phyloP scores from a whole-genome alignment of 176 grass and related monocot species.

The Puccinellia tenuiflora region DNA sequence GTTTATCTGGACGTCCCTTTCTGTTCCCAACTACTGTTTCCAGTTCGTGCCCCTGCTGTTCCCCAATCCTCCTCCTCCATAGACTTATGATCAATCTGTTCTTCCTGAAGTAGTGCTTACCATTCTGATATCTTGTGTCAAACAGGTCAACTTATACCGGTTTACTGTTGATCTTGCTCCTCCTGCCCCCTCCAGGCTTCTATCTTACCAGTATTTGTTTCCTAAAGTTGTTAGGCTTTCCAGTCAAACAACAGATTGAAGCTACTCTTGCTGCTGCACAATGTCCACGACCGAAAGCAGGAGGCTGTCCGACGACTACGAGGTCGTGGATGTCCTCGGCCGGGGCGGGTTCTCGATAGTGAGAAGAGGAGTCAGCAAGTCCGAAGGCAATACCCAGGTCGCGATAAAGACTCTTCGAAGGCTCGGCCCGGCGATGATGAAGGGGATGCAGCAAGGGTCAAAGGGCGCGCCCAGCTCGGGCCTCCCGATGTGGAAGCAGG shows the following conservation, averaged over 20 bases:
- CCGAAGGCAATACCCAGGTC: constrained; percentile 31
- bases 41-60: constrained; percentile 18
- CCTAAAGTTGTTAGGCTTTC: not conserved
- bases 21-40: constrained; percentile 29
- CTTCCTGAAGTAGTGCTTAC: not conserved
- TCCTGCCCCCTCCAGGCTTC: not conserved
- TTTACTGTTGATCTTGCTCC: not conserved
- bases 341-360: constrained; percentile 64
- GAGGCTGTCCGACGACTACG: constrained; percentile 52
- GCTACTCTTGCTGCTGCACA: not conserved
- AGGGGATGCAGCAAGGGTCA: constrained; percentile 19
- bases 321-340: constrained; percentile 53
- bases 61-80: constrained; percentile 7
- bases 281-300: constrained; percentile 50
- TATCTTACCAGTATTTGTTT: not conserved
- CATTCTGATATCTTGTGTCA: not conserved
- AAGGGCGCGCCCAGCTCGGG: not conserved
- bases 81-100: not conserved
- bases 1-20: constrained; percentile 13
- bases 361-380: constrained; percentile 60
- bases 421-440: constrained; percentile 33
- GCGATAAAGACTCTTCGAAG: constrained; percentile 62
- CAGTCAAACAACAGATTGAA: not conserved
- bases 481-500: constrained; percentile 52
- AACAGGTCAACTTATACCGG: not conserved